These are phyloP conservation scores for Globisporangium middletonii DNA, from an alignment of 352 stramenopile species.

Conservation along the genomic window DNA sequence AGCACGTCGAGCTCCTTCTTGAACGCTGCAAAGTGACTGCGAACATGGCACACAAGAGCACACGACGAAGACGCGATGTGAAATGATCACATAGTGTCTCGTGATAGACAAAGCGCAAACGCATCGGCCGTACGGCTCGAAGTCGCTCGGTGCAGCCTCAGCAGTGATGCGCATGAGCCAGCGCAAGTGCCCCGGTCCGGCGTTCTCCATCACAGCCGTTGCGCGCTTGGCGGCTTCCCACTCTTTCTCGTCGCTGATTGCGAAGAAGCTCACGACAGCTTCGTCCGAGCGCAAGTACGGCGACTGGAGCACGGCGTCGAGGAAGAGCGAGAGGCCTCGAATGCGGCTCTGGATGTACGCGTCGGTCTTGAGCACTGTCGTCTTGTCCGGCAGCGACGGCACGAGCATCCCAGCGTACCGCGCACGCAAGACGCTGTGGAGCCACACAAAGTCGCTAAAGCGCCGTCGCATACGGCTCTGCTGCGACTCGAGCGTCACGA, in stretches of 20 bases:
- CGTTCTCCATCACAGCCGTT: constrained; percentile 52
- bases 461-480: constrained; percentile 41
- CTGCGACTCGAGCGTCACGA: constrained; percentile 27
- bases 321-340: constrained; percentile 48
- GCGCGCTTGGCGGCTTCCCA: constrained; percentile 57
- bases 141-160: constrained; percentile 20
- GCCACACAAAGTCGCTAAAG: constrained; percentile 74
- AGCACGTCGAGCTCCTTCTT: constrained; percentile 55
- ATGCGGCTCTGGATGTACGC: constrained; percentile 57
- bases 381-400: constrained; percentile 66
- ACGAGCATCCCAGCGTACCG: constrained; percentile 64
- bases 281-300: constrained; percentile 54
- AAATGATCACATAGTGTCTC: background rate
- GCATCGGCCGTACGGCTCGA: constrained; percentile 28
- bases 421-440: constrained; percentile 48
- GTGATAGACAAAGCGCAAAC: background rate
- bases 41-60: background rate
- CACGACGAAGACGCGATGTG: background rate
- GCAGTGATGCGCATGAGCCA: constrained; percentile 59
- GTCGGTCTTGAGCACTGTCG: constrained; percentile 46
- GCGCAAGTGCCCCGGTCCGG: constrained; percentile 45
- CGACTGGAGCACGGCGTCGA: constrained; percentile 46
- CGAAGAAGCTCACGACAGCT: constrained; percentile 47
- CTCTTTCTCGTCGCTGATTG: constrained; percentile 32
- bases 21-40: constrained; percentile 41